Percentiles rank a stretch among this genome's conserved stretches.
Evolutionary conservation across 148 eudicot genomes (phyloP).

Genomic region (Chenopodium berlandieri): DNA sequence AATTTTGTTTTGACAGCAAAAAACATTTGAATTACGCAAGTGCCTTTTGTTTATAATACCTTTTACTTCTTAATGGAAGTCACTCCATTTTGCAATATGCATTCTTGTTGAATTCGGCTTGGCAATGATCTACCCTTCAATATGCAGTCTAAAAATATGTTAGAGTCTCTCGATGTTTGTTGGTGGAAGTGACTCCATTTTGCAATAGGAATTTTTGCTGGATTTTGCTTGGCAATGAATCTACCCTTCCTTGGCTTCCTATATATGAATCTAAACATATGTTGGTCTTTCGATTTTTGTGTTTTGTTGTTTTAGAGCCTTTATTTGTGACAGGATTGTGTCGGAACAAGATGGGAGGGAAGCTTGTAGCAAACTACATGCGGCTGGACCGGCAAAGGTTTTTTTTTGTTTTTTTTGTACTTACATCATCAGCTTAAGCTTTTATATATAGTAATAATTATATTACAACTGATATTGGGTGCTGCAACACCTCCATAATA

Average conservation of each 20-base stretch:
- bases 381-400: conserved; percentile 96
- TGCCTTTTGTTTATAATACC: background rate
- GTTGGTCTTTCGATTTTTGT: background rate
- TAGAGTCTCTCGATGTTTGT: background rate
- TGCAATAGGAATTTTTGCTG: background rate
- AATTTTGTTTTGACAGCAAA: background rate
- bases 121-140: background rate
- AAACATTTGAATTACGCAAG: background rate
- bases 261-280: background rate
- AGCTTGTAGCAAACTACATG: conserved; percentile 89
- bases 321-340: conserved; percentile 47
- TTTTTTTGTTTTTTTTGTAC: background rate
- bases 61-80: background rate
- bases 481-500: background rate
- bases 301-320: conserved; percentile 6
- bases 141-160: background rate
- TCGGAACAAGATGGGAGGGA: conserved; percentile 85
- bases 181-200: conserved; percentile 3
- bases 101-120: background rate
- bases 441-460: background rate
- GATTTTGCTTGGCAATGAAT: background rate
- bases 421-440: background rate
- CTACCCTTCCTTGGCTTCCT: background rate
- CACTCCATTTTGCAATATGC: conserved; percentile 8
- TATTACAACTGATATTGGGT: background rate